Percentiles rank a stretch among this genome's conserved stretches.
Evolutionary conservation across 192 early-diverging fungal genomes (phyloP).

Genomic region (Lobosporangium transversale): DNA sequence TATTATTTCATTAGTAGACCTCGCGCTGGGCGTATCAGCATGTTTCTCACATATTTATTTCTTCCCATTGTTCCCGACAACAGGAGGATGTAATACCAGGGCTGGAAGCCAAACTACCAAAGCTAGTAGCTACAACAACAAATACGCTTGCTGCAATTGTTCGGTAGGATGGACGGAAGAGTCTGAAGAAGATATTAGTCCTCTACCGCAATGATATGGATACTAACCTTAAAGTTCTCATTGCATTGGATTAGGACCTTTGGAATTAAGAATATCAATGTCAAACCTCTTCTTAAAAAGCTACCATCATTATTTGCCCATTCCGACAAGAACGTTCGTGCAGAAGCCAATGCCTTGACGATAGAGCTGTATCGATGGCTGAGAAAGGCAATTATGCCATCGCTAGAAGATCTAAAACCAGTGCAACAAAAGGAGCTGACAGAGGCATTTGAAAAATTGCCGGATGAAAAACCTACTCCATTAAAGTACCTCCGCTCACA

Average conservation of each 20-base stretch:
- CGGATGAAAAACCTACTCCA: constrained; percentile 69
- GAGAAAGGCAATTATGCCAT: constrained; percentile 80
- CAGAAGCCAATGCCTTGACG: constrained; percentile 72
- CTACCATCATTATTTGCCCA: constrained; percentile 93
- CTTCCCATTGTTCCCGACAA: not conserved
- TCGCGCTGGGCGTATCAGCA: constrained; percentile 1
- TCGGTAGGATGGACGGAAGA: constrained; percentile 35
- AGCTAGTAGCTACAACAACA: constrained; percentile 83
- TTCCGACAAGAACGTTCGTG: constrained; percentile 90
- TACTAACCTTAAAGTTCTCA: not conserved
- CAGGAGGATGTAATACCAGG: constrained; percentile 82
- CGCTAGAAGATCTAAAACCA: constrained; percentile 89
- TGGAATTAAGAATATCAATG: constrained; percentile 80
- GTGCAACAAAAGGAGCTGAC: constrained; percentile 94
- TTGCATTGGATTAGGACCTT: constrained; percentile 61
- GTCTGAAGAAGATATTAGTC: not conserved
- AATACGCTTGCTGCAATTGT: constrained; percentile 69
- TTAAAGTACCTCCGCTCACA: constrained; percentile 84
- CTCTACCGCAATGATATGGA: not conserved
- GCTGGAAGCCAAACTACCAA: constrained; percentile 91
- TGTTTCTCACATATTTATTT: not conserved
- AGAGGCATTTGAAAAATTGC: constrained; percentile 80
- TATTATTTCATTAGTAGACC: too few relatives aligned
- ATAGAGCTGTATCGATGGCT: constrained; percentile 96
- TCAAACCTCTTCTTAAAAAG: constrained; percentile 88